A percentile compares a stretch with the other conserved stretches of the same genome.
phyloP scores from a whole-genome alignment of 139 green algal genomes.

The Chlamydomonas sphaeroides region DNA sequence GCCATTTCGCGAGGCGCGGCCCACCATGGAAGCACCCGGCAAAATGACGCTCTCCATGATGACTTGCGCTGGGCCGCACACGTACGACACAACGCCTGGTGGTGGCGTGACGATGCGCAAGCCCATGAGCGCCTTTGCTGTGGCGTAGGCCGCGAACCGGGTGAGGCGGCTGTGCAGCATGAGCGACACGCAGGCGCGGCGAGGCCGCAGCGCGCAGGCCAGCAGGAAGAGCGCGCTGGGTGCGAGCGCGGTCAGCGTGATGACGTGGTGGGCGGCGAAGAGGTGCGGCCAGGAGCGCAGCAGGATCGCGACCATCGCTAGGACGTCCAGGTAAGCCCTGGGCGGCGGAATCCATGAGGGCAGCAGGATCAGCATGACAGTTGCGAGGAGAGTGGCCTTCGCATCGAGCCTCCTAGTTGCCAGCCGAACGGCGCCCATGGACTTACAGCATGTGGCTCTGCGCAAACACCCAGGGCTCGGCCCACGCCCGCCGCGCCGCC shows the following conservation, averaged over 20 bases:
- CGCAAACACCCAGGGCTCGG: background rate
- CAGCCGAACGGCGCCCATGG: no score
- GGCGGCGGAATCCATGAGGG: no score
- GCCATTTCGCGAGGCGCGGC: no score
- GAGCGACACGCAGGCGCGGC: background rate
- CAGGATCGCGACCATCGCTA: background rate
- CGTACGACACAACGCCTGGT: background rate
- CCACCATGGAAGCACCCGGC: background rate
- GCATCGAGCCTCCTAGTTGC: no score
- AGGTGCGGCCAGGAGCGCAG: background rate
- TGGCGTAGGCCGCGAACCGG: background rate
- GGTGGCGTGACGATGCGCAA: no score
- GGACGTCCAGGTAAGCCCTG: no score
- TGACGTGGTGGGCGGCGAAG: background rate
- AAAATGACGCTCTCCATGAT: background rate
- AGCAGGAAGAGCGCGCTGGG: background rate
- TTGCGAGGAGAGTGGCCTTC: no score
- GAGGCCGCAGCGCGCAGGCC: background rate
- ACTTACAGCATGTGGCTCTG: slow-evolving; percentile 1
- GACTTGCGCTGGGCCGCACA: background rate
- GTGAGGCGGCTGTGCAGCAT: background rate
- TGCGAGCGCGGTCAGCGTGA: background rate
- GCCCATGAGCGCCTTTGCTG: background rate
- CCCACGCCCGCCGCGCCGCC: background rate
- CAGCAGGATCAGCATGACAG: no score